A percentile compares a stretch with the other conserved stretches of the same genome.
Evolutionary conservation across 2,329 filamentous ascomycete genomes (phyloP).

Genomic region (Cercospora canescens): DNA sequence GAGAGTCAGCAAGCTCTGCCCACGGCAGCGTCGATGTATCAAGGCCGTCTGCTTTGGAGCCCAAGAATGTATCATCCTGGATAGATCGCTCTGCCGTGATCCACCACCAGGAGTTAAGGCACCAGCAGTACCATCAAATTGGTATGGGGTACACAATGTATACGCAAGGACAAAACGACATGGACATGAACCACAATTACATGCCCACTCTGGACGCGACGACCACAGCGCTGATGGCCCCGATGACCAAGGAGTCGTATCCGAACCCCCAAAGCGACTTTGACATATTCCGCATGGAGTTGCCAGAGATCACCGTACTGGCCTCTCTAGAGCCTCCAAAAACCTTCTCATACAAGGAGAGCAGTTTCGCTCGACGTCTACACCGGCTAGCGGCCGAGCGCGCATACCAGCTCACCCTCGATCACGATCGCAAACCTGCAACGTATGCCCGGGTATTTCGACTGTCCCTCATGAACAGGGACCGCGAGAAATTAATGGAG

Average conservation of each 20-base stretch:
- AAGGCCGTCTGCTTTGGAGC: conserved; percentile 8
- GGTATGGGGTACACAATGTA: conserved; percentile 32
- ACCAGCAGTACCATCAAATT: conserved; percentile 11
- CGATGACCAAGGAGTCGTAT: neutral
- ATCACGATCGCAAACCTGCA: conserved; percentile 41
- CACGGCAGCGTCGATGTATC: neutral
- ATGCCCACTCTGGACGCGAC: conserved; percentile 4
- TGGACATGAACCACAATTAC: conserved; percentile 1
- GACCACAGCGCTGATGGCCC: neutral
- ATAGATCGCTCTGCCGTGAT: conserved; percentile 25
- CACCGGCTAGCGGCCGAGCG: conserved; percentile 66
- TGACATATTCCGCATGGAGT: conserved; percentile 10
- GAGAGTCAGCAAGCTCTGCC: neutral
- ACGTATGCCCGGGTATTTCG: conserved; percentile 30
- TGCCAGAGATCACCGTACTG: conserved; percentile 19
- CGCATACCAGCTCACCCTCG: conserved; percentile 59
- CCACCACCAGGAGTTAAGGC: conserved; percentile 2
- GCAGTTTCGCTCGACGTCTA: conserved; percentile 68
- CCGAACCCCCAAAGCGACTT: conserved; percentile 1
- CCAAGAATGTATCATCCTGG: conserved; percentile 30
- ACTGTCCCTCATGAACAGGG: conserved; percentile 26
- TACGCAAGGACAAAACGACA: conserved; percentile 2
- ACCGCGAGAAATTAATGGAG: conserved; percentile 24
- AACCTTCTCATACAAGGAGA: conserved; percentile 64
- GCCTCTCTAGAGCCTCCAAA: conserved; percentile 37